Evolutionary conservation across 116 monocot genomes (phyloP).

Genomic region (Iris pallida): DNA sequence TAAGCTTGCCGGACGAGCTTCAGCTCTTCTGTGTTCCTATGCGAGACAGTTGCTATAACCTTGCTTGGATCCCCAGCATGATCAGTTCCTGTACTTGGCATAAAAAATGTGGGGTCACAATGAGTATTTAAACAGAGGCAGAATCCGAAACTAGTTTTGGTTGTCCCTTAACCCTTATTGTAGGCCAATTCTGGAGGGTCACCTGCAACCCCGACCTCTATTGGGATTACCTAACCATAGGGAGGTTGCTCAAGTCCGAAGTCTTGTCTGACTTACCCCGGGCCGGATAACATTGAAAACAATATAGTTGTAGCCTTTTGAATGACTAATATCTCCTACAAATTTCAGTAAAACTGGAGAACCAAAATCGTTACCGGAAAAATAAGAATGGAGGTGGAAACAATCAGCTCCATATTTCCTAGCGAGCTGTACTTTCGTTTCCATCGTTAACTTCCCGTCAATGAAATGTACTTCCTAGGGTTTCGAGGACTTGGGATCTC

Average conservation of each 20-base stretch:
- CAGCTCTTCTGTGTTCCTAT: conserved; percentile 27
- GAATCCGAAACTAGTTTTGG: too few species aligned
- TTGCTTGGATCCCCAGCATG: conserved; percentile 10
- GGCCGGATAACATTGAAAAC: background rate
- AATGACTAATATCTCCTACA: background rate
- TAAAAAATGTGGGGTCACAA: background rate
- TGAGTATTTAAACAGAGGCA: background rate
- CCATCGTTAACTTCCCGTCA: conserved; percentile 5
- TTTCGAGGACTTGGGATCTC: background rate
- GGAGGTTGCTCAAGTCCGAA: too few species aligned
- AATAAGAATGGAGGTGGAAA: conserved; percentile 15
- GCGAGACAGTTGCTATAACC: conserved; percentile 22
- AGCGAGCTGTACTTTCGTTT: conserved; percentile 4
- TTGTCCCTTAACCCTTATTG: too few species aligned
- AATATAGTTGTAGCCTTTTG: background rate
- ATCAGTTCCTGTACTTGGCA: conserved; percentile 19
- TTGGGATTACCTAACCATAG: too few species aligned
- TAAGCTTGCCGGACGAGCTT: conserved; percentile 32
- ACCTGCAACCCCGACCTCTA: too few species aligned
- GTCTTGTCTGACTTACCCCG: too few species aligned
- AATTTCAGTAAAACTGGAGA: background rate
- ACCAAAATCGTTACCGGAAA: conserved; percentile 27
- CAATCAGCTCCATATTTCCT: conserved; percentile 45
- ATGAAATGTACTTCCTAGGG: background rate
- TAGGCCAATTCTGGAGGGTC: too few species aligned